Conservation (phyloP, 768 basidiomycete genomes). For the Mycena indigotica region DNA sequence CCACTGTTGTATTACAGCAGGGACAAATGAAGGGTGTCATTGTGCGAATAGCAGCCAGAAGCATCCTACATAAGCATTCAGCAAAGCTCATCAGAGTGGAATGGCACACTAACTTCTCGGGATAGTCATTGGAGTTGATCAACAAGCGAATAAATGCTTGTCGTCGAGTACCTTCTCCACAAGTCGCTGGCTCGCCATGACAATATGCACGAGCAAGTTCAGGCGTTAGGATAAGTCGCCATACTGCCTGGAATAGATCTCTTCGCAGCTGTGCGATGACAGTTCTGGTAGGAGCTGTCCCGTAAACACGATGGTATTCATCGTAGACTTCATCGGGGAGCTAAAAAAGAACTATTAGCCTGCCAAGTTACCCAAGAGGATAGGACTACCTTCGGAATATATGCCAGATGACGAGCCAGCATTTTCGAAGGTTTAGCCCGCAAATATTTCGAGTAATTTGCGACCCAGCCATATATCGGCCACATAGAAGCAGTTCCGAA, state of each 20-base stretch:
- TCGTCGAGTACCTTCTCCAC: constrained; percentile 19
- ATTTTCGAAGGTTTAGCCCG: constrained; percentile 14
- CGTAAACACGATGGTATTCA: constrained; percentile 9
- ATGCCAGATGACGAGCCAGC: constrained; percentile 30
- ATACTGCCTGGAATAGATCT: constrained; percentile 22
- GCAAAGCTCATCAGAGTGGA: not conserved
- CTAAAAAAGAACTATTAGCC: constrained; percentile 7
- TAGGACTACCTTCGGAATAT: constrained; percentile 28
- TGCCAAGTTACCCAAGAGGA: not conserved
- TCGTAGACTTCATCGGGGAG: constrained; percentile 26
- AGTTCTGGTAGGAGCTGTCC: constrained; percentile 1
- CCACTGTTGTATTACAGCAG: not conserved
- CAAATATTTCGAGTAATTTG: constrained; percentile 12
- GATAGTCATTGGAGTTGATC: constrained; percentile 14
- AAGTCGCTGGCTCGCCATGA: constrained; percentile 16
- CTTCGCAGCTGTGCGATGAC: constrained; percentile 26
- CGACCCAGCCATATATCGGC: constrained; percentile 32
- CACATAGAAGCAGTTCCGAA: constrained; percentile 26
- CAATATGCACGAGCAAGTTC: constrained; percentile 18
- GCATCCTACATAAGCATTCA: not conserved
- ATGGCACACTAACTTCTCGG: constrained; percentile 19
- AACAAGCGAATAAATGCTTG: constrained; percentile 17
- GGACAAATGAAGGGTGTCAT: not conserved
- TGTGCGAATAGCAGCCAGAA: not conserved
- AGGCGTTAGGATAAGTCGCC: constrained; percentile 14